These are phyloP conservation scores for Blastobotrys indianensis DNA, from an alignment of 1,139 yeast genomes.

Conservation along the genomic window DNA sequence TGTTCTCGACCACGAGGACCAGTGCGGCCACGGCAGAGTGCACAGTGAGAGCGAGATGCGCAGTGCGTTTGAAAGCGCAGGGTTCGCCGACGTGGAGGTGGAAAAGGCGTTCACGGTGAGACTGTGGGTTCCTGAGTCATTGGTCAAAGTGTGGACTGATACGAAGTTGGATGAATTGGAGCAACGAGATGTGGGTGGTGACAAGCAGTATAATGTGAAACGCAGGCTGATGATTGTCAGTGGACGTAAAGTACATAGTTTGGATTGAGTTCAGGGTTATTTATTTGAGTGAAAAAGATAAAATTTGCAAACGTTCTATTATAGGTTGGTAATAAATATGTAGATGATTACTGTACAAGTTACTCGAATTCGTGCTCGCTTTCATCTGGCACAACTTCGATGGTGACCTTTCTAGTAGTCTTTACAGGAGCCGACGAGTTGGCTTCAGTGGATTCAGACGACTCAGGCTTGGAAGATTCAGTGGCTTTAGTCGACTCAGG, in stretches of 20 bases:
- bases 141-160: constrained; percentile 13
- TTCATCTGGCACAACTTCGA: constrained; percentile 25
- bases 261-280: not conserved
- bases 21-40: constrained; percentile 15
- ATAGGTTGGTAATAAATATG: constrained; percentile 2
- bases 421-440: no score
- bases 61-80: constrained; percentile 18
- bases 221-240: constrained; percentile 17
- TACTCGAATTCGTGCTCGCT: constrained; percentile 5
- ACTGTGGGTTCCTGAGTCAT: constrained; percentile 24
- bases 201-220: constrained; percentile 13
- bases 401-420: constrained; percentile 19
- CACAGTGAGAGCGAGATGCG: constrained; percentile 17
- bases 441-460: no score
- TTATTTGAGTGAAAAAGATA: not conserved
- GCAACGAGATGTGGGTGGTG: constrained; percentile 14
- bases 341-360: constrained; percentile 13
- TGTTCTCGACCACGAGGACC: constrained; percentile 20
- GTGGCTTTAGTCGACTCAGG: constrained; percentile 9
- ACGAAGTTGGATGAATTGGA: not conserved
- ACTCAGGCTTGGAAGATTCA: no score
- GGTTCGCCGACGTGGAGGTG: constrained; percentile 19
- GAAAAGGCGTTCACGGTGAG: constrained; percentile 14
- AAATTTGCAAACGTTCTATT: not conserved
- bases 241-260: constrained; percentile 13